Evolutionary conservation across 768 basidiomycete species (phyloP).

Genomic region (Suillus placidus): DNA sequence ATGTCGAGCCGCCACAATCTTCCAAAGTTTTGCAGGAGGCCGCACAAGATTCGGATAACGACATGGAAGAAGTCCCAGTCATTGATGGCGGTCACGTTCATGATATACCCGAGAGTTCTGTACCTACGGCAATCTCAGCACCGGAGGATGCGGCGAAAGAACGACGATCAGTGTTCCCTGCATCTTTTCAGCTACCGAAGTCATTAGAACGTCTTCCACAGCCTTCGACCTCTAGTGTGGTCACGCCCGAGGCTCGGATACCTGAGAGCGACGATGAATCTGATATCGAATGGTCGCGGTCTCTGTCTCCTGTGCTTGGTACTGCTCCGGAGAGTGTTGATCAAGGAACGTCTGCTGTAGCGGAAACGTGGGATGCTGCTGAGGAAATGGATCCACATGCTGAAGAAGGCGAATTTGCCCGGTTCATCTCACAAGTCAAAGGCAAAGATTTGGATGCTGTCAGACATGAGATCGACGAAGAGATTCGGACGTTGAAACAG

Average conservation of each 20-base stretch:
- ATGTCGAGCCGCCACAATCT: neutral
- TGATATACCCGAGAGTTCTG: neutral
- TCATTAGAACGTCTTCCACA: constrained; percentile 2
- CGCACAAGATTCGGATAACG: constrained; percentile 35
- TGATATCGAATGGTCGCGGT: constrained; percentile 41
- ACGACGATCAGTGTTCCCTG: neutral
- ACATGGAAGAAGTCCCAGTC: constrained; percentile 42
- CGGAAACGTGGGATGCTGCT: constrained; percentile 77
- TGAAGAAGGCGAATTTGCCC: constrained; percentile 90
- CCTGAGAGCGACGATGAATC: constrained; percentile 29
- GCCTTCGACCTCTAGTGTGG: constrained; percentile 17
- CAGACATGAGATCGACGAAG: constrained; percentile 87
- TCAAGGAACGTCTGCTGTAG: constrained; percentile 17
- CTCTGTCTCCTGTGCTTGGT: constrained; percentile 36
- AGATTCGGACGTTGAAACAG: constrained; percentile 78
- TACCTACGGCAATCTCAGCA: constrained; percentile 11
- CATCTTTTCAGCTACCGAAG: constrained; percentile 12
- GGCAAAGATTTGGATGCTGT: constrained; percentile 82
- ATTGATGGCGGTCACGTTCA: neutral
- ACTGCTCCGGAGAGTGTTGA: constrained; percentile 5
- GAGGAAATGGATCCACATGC: constrained; percentile 80
- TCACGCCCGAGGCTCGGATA: constrained; percentile 4
- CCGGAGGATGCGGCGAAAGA: constrained; percentile 18
- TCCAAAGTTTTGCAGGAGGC: neutral
- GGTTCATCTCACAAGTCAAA: constrained; percentile 89